These are phyloP conservation scores for Mycosphaerella arachidis DNA, from an alignment of 2,329 filamentous ascomycete species.

Conservation along the genomic window DNA sequence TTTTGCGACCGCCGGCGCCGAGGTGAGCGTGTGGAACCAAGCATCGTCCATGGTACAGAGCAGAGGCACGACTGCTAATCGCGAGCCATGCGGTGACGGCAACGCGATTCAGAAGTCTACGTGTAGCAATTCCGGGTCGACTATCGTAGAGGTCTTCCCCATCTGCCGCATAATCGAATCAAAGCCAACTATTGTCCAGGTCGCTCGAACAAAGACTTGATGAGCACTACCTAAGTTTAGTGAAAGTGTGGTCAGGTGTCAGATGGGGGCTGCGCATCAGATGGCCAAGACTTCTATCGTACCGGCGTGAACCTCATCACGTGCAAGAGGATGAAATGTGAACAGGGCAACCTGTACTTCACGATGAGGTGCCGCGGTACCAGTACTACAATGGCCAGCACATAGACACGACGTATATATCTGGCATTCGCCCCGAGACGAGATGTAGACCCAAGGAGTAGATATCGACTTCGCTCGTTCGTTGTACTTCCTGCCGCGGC, in stretches of 20 bases:
- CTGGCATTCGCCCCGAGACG: neutral
- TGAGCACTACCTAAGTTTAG: no score
- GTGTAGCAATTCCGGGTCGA: neutral
- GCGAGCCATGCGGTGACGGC: neutral
- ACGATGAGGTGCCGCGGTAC: neutral
- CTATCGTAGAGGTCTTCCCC: no score
- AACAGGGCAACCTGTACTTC: neutral
- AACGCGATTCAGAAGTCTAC: neutral
- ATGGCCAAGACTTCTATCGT: no score
- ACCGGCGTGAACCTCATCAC: neutral
- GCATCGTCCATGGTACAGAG: conserved; percentile 57
- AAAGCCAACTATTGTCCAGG: no score
- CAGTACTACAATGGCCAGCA: neutral
- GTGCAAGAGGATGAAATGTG: neutral
- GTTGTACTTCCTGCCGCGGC: no score
- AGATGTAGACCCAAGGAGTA: neutral
- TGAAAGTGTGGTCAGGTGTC: no score
- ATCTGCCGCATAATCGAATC: no score
- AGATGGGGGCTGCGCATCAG: no score
- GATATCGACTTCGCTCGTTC: no score
- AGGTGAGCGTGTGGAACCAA: conserved; percentile 66
- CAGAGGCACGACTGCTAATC: neutral
- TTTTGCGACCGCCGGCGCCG: conserved; percentile 55
- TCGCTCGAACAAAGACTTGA: no score
- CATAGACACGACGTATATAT: neutral